Base-by-base conservation (phyloP, 2,329 filamentous ascomycete species). In the Rhexocercosporidium sp. region DNA sequence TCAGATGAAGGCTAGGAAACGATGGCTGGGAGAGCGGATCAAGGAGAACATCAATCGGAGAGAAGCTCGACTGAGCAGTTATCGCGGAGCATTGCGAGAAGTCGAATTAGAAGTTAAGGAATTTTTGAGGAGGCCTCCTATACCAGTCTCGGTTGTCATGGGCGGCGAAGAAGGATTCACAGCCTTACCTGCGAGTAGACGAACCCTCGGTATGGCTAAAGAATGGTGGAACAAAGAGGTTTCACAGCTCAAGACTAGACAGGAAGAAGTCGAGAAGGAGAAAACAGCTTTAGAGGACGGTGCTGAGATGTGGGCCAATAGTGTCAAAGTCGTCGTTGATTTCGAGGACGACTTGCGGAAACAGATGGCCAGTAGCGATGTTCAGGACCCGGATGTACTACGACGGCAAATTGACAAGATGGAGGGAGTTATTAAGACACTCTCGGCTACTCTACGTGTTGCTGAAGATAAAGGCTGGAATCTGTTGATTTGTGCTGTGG, bases 51-150 rank as follows among this genome's bases (percentile, higher is more conserved):
- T 85, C 69, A 93, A 90, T 71, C 84, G 84, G 63, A 82, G 90
- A 44, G 91, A 93, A 75, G 89, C 91, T 1, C 88, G 88, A n/a
- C 77, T 93, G 16, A 92, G 90, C 64, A 90, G 90, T 0, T 94
- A 93, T 76, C 86, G 84, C 22, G 86, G 89, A 1, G 90, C 90
- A 3, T 79, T 93, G 41, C 85, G 82, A 64, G 86, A 92, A 63
- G 84, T 92, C 6, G 90, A 94, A 68, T 81, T 80, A 16, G 86
- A 91, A 64, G 82, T 93, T 6, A 79, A 80, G 5, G 81, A 80
- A 3, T 85, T 94, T 66, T 80, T 94, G 71, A 82, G 79, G 11
- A 82, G 83, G 16, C 88, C 89, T 1, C 85, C 86, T 0, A 78
- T 72, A 18, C 59, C 66, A 11, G 68, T 64, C 18, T 74, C 70